Percentiles rank a stretch among this genome's conserved stretches.
Evolutionary conservation across 441 rosid genomes (phyloP).

Genomic region (Metrosideros polymorpha): DNA sequence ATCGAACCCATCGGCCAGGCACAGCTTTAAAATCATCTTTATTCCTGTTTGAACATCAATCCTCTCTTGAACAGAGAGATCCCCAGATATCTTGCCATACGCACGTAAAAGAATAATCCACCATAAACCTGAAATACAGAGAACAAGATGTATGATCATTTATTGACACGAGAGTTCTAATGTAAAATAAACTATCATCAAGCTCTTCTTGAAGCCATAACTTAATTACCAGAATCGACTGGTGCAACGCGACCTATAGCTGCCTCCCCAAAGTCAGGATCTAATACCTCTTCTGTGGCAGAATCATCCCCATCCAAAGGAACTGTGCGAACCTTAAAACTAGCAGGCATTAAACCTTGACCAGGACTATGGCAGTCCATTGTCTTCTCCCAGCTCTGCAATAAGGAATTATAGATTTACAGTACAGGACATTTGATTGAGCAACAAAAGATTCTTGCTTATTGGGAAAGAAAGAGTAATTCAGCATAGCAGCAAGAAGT

Average conservation of each 20-base stretch:
- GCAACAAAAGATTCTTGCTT: not conserved
- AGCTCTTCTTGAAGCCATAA: not conserved
- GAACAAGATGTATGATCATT: not conserved
- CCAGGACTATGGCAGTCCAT: conserved; percentile 98
- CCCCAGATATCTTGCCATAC: conserved; percentile 80
- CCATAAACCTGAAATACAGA: conserved; percentile 59
- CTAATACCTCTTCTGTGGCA: conserved; percentile 72
- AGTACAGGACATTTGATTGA: not conserved
- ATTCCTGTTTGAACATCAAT: conserved; percentile 96
- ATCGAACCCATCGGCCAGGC: conserved; percentile 91
- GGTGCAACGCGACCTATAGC: conserved; percentile 97
- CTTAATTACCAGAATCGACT: conserved; percentile 70
- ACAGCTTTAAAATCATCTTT: conserved; percentile 71
- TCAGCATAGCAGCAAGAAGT: not conserved
- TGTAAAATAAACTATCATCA: not conserved
- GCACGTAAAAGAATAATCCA: conserved; percentile 93
- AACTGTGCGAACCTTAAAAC: conserved; percentile 87
- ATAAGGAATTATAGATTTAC: not conserved
- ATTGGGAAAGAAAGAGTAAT: not conserved
- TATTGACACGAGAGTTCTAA: not conserved
- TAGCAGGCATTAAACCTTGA: conserved; percentile 96
- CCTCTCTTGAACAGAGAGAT: conserved; percentile 81
- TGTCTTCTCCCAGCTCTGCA: conserved; percentile 95
- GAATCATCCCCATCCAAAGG: conserved; percentile 75
- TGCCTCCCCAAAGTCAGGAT: conserved; percentile 92